phyloP scores from a whole-genome alignment of 257 asterid genomes.

The Linderniella brevidens region DNA sequence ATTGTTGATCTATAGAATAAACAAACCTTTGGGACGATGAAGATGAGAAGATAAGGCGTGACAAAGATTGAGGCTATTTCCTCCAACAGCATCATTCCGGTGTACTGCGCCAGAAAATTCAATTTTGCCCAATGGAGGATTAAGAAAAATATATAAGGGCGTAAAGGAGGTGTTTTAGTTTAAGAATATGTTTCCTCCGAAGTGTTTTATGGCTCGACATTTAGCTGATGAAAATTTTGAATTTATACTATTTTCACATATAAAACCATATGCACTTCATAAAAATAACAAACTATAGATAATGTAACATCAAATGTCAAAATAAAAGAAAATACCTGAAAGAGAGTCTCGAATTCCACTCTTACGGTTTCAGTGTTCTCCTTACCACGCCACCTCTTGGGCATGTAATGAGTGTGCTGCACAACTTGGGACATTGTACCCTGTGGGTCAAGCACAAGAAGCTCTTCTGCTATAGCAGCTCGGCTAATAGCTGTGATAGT shows the following conservation, averaged over 20 bases:
- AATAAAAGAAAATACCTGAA: slow-evolving; percentile 56
- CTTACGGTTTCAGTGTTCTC: slow-evolving; percentile 64
- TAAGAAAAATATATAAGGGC: slow-evolving; percentile 1
- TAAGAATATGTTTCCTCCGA: too few relatives aligned
- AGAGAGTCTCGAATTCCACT: slow-evolving; percentile 72
- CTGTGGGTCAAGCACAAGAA: slow-evolving; percentile 74
- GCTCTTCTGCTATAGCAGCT: slow-evolving; percentile 65
- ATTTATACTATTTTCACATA: too few relatives aligned
- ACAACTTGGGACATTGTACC: slow-evolving; percentile 75
- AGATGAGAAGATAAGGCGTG: slow-evolving; percentile 72
- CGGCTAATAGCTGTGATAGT: slow-evolving; percentile 94
- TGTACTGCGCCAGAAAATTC: slow-evolving; percentile 44
- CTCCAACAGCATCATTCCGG: slow-evolving; percentile 88
- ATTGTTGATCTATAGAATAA: slow-evolving; percentile 1
- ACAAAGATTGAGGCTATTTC: slow-evolving; percentile 95
- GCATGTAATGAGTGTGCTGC: slow-evolving; percentile 88
- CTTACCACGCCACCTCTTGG: slow-evolving; percentile 94
- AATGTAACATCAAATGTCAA: too few relatives aligned
- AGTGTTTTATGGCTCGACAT: too few relatives aligned
- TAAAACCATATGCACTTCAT: too few relatives aligned
- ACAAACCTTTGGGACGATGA: slow-evolving; percentile 82
- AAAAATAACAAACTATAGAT: background rate
- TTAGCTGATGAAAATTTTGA: background rate
- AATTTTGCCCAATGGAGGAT: slow-evolving; percentile 3
- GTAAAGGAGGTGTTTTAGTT: too few relatives aligned